Evolutionary conservation across 208 protist genomes (phyloP), one percentile per base, ranked within the genome.

Genomic region (Angomonas deanei): DNA sequence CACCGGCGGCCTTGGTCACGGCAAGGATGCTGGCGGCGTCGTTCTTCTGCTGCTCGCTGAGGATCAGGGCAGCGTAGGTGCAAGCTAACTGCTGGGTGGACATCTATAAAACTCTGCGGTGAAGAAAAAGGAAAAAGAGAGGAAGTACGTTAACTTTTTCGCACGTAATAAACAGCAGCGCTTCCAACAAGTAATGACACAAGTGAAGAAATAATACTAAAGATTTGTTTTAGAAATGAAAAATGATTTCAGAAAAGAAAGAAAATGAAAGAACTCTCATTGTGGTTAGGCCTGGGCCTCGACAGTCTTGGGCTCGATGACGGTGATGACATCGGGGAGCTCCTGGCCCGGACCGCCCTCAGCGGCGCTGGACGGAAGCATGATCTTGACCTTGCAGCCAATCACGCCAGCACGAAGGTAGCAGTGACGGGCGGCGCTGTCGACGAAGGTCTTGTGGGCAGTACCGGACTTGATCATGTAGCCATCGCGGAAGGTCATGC

Each of bases 401-500:
- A 99, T 91, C 59, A 97, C 89, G 82, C 98, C 98, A 76, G 99
- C 98, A 58, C 97, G 91, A 55, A 99, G 79, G 66, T 98, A 82
- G 78, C 99, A 97, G 92, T 99, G 97, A 61, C 98, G 85, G 39
- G 92, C 86, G 66, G 98, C 98, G 59, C 62, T 70, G 82, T 99
- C 97, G 17, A 99, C 85, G 74, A 98, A 99, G 42, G 83, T 58
- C 64, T 92, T 91, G 57, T 84, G 79, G 46, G 96, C 90, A 33
- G 97, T 82, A 83, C 97, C 97, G 48, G 97, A 96, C 76, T 97
- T 97, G 84, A 99, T 97, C 97, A 99, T 99, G 86, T 99, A 99
- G 60, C 99, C 99, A 59, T 99, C 98, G 54, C 85, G 87, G 96
- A 99, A 99, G 77, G 99, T 99, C 97, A 99, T 99, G 64, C 75